Evolutionary conservation across 139 green algal species (phyloP).

Genomic region (Mesotaenium endlicherianum): DNA sequence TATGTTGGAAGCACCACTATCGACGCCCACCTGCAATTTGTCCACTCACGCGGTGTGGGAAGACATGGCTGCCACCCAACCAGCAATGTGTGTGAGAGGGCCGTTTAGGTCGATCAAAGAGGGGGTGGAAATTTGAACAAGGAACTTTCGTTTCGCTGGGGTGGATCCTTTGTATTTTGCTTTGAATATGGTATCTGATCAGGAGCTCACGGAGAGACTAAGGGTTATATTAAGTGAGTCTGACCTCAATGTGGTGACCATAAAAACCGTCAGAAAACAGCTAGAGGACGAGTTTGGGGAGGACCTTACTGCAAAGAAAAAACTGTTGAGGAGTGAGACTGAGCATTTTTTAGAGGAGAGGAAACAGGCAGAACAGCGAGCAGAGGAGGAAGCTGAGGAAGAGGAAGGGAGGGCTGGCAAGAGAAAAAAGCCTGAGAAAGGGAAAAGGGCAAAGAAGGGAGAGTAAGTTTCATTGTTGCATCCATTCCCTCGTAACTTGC

Average conservation of each 20-base stretch:
- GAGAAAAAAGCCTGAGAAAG: not conserved
- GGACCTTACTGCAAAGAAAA: constrained; percentile 62
- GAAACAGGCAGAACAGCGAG: not conserved
- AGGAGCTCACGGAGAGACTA: constrained; percentile 49
- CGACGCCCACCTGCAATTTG: no score
- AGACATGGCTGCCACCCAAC: no score
- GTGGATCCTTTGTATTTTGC: no score
- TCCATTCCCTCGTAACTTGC: no score
- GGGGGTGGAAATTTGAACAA: no score
- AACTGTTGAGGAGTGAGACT: constrained; percentile 57
- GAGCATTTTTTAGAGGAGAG: not conserved
- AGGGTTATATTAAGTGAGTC: constrained; percentile 49
- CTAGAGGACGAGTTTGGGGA: constrained; percentile 65
- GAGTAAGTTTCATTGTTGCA: not conserved
- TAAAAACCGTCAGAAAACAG: constrained; percentile 68
- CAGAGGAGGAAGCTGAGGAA: not conserved
- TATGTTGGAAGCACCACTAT: no score
- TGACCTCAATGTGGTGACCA: constrained; percentile 63
- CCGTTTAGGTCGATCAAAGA: no score
- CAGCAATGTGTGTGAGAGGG: no score
- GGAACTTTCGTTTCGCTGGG: no score
- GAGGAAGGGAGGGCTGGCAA: not conserved
- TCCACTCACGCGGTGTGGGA: no score
- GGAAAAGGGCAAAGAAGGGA: not conserved
- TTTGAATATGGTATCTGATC: constrained; percentile 49